Conservation (phyloP, 1,139 yeast genomes). For the Barnettozyma hawaiiensis region DNA sequence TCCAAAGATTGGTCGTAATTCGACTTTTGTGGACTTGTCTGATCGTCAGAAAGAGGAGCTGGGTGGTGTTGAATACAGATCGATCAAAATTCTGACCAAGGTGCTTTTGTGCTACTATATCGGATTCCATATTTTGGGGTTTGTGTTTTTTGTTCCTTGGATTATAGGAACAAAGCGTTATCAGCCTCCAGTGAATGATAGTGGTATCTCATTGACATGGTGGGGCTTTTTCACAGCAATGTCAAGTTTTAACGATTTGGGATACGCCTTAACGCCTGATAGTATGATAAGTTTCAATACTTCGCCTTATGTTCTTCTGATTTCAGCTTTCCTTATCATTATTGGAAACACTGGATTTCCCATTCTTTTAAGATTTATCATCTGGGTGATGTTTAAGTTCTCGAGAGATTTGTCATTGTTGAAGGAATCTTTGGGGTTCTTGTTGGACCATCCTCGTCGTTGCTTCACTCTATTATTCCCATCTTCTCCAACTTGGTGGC, state of each 20-base stretch:
- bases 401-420: slow-evolving; percentile 61
- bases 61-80: slow-evolving; percentile 96
- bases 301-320: slow-evolving; percentile 59
- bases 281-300: slow-evolving; percentile 65
- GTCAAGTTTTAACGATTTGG: slow-evolving; percentile 79
- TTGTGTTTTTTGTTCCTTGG: slow-evolving; percentile 63
- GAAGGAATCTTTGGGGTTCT: slow-evolving; percentile 76
- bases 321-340: slow-evolving; percentile 63
- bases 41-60: slow-evolving; percentile 86
- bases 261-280: slow-evolving; percentile 71
- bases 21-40: slow-evolving; percentile 77
- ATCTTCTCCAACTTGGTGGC: slow-evolving; percentile 93
- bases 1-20: slow-evolving; percentile 91
- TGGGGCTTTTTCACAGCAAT: slow-evolving; percentile 85
- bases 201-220: slow-evolving; percentile 75
- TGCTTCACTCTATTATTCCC: slow-evolving; percentile 93
- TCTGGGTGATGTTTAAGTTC: slow-evolving; percentile 70
- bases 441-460: slow-evolving; percentile 93
- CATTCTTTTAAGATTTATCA: slow-evolving; percentile 64
- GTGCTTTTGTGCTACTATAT: slow-evolving; percentile 63
- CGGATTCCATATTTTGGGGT: slow-evolving; percentile 64
- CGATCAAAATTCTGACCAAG: slow-evolving; percentile 68
- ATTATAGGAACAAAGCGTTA: slow-evolving; percentile 42
- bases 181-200: slow-evolving; percentile 36
- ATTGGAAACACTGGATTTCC: slow-evolving; percentile 96